Evolutionary conservation across 2,329 filamentous ascomycete genomes (phyloP), one percentile per base, ranked within the genome.

Genomic region (Whalleya microplaca): DNA sequence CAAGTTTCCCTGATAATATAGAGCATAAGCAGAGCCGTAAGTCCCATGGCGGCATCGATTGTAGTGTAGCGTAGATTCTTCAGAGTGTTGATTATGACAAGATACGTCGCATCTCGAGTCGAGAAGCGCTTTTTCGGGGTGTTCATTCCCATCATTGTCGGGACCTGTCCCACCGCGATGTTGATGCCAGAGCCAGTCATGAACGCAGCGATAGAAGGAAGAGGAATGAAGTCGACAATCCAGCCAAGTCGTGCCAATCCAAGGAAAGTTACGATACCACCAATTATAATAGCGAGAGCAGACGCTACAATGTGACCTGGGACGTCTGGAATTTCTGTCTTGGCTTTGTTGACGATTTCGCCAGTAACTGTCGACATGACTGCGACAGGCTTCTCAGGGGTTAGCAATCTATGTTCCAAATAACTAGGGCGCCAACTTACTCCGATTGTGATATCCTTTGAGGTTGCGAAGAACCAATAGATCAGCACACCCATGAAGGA

Each of bases 361-460:
- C 80, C 80, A 1, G 80, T 80, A 21, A 82, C 74, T 45, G 78
- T 78, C 19, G 80, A 82, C 78, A 82, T 80, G 65, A 82, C 78
- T 20, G 79, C 78, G 18, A 81, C 79, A 12, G 80, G 60, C 60
- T 63, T 56, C 18, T 16, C 9, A 7, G 21, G n/a, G 92, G 86
- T 91, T 61, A 48, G 46, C 45, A 40, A 50, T 2, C 80, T 84
- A 75, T 79, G 89, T 47, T 23, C 27, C 41, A 16, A 21, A 32
- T 42, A 20, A 40, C 27, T 3, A 21, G 41, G 42, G 2, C n/a
- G 48, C 32, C 43, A 2, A 58, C 60, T 47, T 63, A 63, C 89
- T 41, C 91, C 91, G 62, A 96, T 95, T 18, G 91, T 95, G 70
- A 96, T 96, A 74, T 82, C 80, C 65, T 75, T 75, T 41, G 71